These are phyloP conservation scores for Priceomyces carsonii DNA, from an alignment of 805 yeast genomes.

Conservation along the genomic window DNA sequence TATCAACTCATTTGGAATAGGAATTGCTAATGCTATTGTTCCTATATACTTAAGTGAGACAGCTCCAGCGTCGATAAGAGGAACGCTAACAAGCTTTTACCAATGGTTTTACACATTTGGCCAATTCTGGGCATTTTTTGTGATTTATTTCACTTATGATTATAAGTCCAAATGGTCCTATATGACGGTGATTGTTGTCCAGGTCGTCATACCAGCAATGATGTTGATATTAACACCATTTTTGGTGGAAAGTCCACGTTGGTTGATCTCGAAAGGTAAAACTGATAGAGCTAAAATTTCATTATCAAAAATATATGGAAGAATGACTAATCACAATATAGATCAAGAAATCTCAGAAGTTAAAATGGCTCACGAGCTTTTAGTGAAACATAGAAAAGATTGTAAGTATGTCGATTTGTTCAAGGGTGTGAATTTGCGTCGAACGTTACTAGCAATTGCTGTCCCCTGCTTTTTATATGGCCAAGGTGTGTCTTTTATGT, in stretches of 20 bases:
- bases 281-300: neutral
- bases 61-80: too few relatives aligned
- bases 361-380: neutral
- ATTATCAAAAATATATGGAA: neutral
- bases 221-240: neutral
- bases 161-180: too few relatives aligned
- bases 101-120: too few relatives aligned
- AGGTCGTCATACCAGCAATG: neutral
- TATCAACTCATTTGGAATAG: conserved; percentile 68
- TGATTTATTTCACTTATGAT: too few relatives aligned
- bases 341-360: neutral
- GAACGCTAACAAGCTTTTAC: too few relatives aligned
- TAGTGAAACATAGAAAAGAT: neutral
- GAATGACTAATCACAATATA: neutral
- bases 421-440: neutral
- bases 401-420: neutral
- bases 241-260: neutral
- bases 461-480: too few relatives aligned
- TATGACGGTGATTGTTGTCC: too few relatives aligned
- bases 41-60: conserved; percentile 79
- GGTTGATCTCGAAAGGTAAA: neutral
- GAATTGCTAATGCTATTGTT: conserved; percentile 67
- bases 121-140: too few relatives aligned
- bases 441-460: neutral
- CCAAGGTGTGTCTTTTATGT: too few relatives aligned